Base-by-base conservation (phyloP, 2,329 filamentous ascomycete genomes). In the Penicillium expansum region DNA sequence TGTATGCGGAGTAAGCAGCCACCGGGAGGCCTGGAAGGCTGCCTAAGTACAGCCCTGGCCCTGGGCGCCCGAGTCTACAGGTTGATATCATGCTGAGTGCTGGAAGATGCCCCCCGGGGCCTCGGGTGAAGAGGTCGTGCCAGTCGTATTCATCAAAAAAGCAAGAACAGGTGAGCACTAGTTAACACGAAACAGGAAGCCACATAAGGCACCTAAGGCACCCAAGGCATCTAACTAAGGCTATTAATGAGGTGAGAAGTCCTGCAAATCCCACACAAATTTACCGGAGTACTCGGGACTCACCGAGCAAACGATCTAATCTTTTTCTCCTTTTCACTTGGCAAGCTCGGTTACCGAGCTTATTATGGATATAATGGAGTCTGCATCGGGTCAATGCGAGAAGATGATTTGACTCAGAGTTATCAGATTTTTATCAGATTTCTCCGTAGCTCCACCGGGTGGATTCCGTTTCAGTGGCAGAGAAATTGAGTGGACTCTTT, bases 361-460 rank as follows among this genome's bases (percentile, higher is more conserved):
- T 51, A 50, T 57, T 57, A 59, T 66, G 64, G 62, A 60, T 58
- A 59, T 33, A 55, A 56, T 53, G 45, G 61, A 62, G 57, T 53
- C 53, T 41, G 29, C 22, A 44, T 49, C 54, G 52, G 55, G 20
- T 30, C 39, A 56, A 56, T 52, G 22, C 38, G 42, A 57, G 50
- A 41, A 42, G 49, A 32, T 65, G 61, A 64, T 62, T 60, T 58
- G 61, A 57, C 55, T 60, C 41, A 44, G 33, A 41, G 58, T 61
- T 57, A 65, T 62, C 61, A 59, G 61, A 60, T 62, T 64, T 62
- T 62, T 59, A 66, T 66, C 60, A 59, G 64, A 64, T 60, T 61
- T 54, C 58, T 58, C 58, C 58, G 53, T 52, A 20, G 57, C 64
- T 65, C 62, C 62, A 65, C 62, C 33, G 2, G 47, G 62, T 64